phyloP scores from a whole-genome alignment of 768 basidiomycete species.

The Gymnopilus junonius region DNA sequence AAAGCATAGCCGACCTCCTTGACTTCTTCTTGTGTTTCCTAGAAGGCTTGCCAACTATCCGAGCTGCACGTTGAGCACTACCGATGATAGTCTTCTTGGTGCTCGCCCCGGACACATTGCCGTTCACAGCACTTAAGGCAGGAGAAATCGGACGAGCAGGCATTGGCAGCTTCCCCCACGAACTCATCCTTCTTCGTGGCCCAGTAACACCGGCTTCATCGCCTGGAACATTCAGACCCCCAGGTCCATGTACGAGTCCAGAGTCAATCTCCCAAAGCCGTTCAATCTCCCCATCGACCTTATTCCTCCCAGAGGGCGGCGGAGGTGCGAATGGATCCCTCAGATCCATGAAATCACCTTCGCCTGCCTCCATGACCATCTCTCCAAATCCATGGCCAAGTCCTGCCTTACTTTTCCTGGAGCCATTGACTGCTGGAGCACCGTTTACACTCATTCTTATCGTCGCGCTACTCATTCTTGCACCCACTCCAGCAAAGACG shows the following conservation, averaged over 20 bases:
- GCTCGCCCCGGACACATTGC: background rate
- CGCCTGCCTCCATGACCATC: slow-evolving; percentile 19
- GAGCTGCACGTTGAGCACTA: background rate
- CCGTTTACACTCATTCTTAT: slow-evolving; percentile 16
- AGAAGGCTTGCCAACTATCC: slow-evolving; percentile 9
- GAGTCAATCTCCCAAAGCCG: background rate
- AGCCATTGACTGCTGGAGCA: background rate
- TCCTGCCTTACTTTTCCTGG: background rate
- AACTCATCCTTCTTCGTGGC: slow-evolving; percentile 25
- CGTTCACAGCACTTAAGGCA: slow-evolving; percentile 7
- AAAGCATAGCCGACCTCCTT: slow-evolving; percentile 16
- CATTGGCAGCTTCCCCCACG: slow-evolving; percentile 30
- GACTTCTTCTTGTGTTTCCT: slow-evolving; percentile 19
- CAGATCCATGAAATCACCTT: slow-evolving; percentile 38
- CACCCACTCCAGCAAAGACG: slow-evolving; percentile 25
- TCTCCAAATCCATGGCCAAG: slow-evolving; percentile 9
- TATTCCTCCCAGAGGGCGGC: slow-evolving; percentile 9
- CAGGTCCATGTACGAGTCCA: background rate
- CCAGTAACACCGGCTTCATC: slow-evolving; percentile 12
- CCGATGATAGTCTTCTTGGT: slow-evolving; percentile 7
- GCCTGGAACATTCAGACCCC: slow-evolving; percentile 7
- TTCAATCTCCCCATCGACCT: slow-evolving; percentile 2
- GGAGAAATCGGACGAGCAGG: slow-evolving; percentile 16
- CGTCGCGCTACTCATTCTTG: slow-evolving; percentile 24
- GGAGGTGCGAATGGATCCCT: slow-evolving; percentile 37